Conservation (phyloP, 139 green algal genomes). For the Tetratostichococcus sp. region DNA sequence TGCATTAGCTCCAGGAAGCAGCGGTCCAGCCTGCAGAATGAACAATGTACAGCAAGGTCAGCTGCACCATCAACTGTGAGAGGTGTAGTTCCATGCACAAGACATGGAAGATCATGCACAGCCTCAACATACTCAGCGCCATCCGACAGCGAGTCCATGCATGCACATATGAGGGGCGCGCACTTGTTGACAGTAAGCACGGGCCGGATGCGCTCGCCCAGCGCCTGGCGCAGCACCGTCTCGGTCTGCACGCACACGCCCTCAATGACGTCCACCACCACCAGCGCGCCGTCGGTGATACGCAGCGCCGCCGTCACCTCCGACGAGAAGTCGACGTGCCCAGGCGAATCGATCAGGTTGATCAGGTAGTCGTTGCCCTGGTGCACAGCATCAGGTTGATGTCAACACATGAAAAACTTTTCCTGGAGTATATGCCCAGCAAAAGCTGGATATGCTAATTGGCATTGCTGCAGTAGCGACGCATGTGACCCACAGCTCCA, state of each 20-base stretch:
- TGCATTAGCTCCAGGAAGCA: conserved; percentile 98
- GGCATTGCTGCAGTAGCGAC: neutral
- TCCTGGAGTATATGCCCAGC: too few species aligned
- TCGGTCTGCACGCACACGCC: conserved; percentile 99
- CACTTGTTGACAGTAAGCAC: conserved; percentile 93
- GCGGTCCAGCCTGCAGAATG: conserved; percentile 88
- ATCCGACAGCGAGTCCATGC: too few species aligned
- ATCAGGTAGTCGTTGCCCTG: conserved; percentile 93
- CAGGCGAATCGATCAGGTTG: conserved; percentile 99
- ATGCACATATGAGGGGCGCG: neutral
- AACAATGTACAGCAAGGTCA: too few species aligned
- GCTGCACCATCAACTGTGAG: too few species aligned
- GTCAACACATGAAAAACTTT: neutral
- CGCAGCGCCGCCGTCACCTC: conserved; percentile 98
- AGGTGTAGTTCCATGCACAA: too few species aligned
- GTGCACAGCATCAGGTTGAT: neutral
- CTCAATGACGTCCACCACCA: conserved; percentile 99
- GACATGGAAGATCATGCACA: too few species aligned
- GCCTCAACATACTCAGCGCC: too few species aligned
- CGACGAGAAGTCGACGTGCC: conserved; percentile 99
- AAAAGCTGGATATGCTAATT: too few species aligned
- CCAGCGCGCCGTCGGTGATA: conserved; percentile 98
- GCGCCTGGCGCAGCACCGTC: conserved; percentile 94
- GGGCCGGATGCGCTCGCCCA: conserved; percentile 94
- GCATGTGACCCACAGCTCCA: neutral